Evolutionary conservation across 805 yeast genomes (phyloP).

Genomic region (Starmerella vitae): DNA sequence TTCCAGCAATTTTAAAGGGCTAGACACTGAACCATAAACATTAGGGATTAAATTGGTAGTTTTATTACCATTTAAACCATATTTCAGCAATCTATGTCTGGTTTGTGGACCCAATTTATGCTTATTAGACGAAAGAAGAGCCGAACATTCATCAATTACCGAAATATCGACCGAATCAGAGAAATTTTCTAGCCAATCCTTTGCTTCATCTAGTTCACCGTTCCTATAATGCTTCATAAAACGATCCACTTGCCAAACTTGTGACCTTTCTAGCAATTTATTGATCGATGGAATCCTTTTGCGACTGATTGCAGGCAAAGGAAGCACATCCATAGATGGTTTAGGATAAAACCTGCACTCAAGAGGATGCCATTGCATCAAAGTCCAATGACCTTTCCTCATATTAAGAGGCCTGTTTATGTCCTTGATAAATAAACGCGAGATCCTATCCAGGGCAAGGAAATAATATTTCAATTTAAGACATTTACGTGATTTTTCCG

Average conservation of each 20-base stretch:
- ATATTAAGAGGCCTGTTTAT: no score
- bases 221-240: not conserved
- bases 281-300: slow-evolving; percentile 12
- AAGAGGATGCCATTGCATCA: slow-evolving; percentile 8
- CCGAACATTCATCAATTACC: slow-evolving; percentile 3
- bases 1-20: no score
- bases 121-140: not conserved
- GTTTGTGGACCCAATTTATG: not conserved
- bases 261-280: slow-evolving; percentile 1
- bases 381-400: slow-evolving; percentile 8
- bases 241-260: slow-evolving; percentile 2
- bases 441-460: no score
- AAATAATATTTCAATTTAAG: no score
- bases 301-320: not conserved
- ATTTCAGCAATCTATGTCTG: not conserved
- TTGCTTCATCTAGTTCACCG: not conserved
- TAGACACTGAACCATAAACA: no score
- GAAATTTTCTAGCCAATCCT: not conserved
- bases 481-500: no score
- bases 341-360: slow-evolving; percentile 2
- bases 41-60: no score
- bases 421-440: no score
- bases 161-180: not conserved
- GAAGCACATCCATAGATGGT: not conserved
- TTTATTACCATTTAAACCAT: not conserved